Percentiles rank a stretch among this genome's conserved stretches.
Conservation (phyloP, 495 filamentous ascomycete genomes). For the Parmelia sp. region DNA sequence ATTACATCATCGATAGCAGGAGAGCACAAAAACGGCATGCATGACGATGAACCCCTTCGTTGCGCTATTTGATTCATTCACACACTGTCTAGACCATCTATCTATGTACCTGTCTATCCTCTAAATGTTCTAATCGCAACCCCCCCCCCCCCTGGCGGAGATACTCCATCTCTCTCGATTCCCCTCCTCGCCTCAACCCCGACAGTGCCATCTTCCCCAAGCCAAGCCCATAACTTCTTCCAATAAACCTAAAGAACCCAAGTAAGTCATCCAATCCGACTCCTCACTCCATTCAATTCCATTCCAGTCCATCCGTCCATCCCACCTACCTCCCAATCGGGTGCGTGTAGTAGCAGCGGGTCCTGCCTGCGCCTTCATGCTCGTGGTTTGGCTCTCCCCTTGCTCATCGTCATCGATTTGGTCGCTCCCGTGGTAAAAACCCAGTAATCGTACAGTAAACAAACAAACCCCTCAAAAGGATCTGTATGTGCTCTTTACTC, state of each 20-base stretch:
- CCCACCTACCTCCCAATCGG: background rate
- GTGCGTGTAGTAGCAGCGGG: constrained; percentile 3
- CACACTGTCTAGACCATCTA: no score
- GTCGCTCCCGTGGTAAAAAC: background rate
- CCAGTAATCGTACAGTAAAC: background rate
- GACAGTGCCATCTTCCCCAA: background rate
- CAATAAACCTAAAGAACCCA: background rate
- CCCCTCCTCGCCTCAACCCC: background rate
- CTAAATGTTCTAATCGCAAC: no score
- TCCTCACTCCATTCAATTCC: background rate
- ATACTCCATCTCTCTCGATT: background rate
- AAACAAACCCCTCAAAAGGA: background rate
- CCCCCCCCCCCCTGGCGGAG: background rate
- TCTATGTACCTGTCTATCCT: no score
- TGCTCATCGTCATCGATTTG: background rate
- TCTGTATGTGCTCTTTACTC: background rate
- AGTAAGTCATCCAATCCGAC: background rate
- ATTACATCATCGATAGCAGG: no score
- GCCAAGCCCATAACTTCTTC: no score
- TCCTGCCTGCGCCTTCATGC: background rate
- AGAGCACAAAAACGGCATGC: no score
- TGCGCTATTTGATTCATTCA: no score
- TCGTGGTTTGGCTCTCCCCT: no score
- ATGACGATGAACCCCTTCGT: no score
- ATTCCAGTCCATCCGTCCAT: background rate